Base-by-base conservation (phyloP, 2,329 filamentous ascomycete species). In the Diaporthe longicolla region DNA sequence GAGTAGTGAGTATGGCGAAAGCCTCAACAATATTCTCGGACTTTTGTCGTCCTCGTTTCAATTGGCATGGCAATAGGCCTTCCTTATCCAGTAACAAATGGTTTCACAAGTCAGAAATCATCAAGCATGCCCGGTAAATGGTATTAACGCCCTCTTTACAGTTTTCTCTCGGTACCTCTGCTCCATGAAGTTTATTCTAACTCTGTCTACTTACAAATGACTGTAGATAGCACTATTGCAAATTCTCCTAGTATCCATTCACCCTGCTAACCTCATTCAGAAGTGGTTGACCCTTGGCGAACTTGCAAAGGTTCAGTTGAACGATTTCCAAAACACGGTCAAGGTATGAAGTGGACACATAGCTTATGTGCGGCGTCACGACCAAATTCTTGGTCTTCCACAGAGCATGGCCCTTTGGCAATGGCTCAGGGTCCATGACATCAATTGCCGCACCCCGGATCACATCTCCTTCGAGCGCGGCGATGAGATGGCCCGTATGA, bases 361-460 rank as follows among this genome's bases (percentile, higher is more conserved):
- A 76, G 70, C 78, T 80, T 70, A 78, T 66, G 70, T 81, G 80
- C 13, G 80, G 79, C 19, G 77, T 76, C 58, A 93, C 87, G 72
- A 90, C 85, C 21, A 90, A 85, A 80, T 93, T 92, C 21, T 87
- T 85, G 63, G 89, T 83, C 57, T 85, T 86, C 92, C 92, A 93
- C 55, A 93, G 81, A 76, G 89, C 86, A 79, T 90, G 87, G 54
- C 90, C 88, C 6, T 80, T 76, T 0, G 91, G 91, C 73, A 93
- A 80, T 0, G 92, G 92, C 78, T 93, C 92, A 0, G 91, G 91
- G 77, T 93, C 91, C 4, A 91, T 90, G 1, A 93, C 92, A 81
- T 93, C 91, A 59, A 93, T 82, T 2, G 91, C 90, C 0, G 91
- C 91, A n/a, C 91, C 91, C 15, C 81, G 29, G 45, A 77, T 78